These are phyloP conservation scores for Leccinum variicolor DNA, from an alignment of 768 basidiomycete species.

Conservation along the genomic window DNA sequence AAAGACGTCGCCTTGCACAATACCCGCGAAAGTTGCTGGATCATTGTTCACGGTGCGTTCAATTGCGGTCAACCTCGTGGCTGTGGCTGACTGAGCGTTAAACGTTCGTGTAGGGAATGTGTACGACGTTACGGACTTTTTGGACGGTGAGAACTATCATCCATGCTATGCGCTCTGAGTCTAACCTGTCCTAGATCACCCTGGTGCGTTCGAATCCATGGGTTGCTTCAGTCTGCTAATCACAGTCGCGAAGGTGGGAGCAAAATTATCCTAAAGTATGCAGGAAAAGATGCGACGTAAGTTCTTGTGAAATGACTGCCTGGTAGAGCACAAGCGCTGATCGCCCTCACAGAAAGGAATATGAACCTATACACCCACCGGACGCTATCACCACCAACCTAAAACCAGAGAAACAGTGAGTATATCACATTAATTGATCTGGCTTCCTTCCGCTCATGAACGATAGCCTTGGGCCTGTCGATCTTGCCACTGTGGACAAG, in stretches of 20 bases:
- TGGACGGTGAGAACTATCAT: conserved; percentile 48
- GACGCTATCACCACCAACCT: conserved; percentile 75
- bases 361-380: conserved; percentile 88
- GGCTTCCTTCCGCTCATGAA: conserved; percentile 1
- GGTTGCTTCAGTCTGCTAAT: neutral
- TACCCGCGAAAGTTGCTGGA: conserved; percentile 67
- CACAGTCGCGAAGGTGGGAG: conserved; percentile 54
- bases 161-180: neutral
- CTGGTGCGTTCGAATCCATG: conserved; percentile 39
- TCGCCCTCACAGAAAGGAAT: conserved; percentile 52
- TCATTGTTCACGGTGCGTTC: conserved; percentile 73
- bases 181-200: conserved; percentile 48
- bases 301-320: conserved; percentile 21
- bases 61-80: neutral
- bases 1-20: conserved; percentile 55
- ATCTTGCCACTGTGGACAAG: conserved; percentile 62
- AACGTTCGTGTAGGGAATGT: conserved; percentile 49
- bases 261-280: conserved; percentile 83
- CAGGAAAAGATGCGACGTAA: conserved; percentile 86
- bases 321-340: neutral
- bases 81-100: conserved; percentile 8
- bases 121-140: conserved; percentile 78
- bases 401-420: conserved; percentile 82
- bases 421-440: neutral
- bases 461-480: conserved; percentile 65